Evolutionary conservation across 164 flowering plant genomes (phyloP), one percentile per base, ranked within the genome.

Genomic region (Platanus orientalis): DNA sequence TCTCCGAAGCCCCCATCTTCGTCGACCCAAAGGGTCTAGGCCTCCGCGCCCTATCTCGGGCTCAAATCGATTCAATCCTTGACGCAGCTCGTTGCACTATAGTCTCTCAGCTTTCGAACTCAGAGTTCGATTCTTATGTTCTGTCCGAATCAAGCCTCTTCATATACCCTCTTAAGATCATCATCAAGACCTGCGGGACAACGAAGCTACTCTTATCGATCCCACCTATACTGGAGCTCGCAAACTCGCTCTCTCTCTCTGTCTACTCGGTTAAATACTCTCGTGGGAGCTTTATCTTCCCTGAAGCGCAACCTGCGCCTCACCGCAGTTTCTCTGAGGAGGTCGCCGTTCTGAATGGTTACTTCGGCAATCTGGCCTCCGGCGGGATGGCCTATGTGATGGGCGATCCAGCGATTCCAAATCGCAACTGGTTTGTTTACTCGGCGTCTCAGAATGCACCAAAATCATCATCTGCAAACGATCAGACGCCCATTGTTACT

Each of bases 271-370:
- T 82, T 0, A 75, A 69, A 17, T 88, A 85, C 76, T 70, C 90
- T 1, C 82, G 89, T 1, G 94, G 94, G 28, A 76, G 73, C 75
- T 88, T 88, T 68, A 83, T 82, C 19, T 88, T 84, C 73, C 87
- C 89, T 0, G 17, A 55, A 11, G 72, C 68, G 58, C 89, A 86
- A 63, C 86, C 89, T 16, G 64, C 77, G 24, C 96, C 96, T 21
- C 89, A 87, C 63, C 83, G 86, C 17, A 68, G 74, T 73, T 89
- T 89, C 73, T 40, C 80, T 7, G 89, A 89, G 44, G 96, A 89
- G 68, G 84, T 83, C 9, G 54, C 78, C 2, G 73, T 67, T 1
- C 75, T 89, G 36, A 76, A 89, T 42, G 58, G 66, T 25, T 73
- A 57, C 61, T 85, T 87, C 25, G 76, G 75, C 7, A 4, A 73